Base-by-base conservation (phyloP, 345 rosid genomes). In the Eucalyptus paniculata region DNA sequence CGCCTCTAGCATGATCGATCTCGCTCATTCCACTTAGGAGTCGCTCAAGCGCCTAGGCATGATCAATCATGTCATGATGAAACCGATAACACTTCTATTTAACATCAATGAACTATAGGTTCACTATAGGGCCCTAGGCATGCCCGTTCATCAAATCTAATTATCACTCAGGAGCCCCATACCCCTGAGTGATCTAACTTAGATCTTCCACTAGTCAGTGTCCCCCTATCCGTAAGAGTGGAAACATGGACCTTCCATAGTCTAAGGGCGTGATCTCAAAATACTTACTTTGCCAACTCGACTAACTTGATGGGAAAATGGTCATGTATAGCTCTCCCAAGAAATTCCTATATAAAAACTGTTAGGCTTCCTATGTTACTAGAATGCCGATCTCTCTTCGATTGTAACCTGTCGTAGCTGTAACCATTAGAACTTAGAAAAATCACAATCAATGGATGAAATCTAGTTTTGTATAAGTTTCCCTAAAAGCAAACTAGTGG, bases 11-110 rank as follows among this genome's bases (percentile, higher is more conserved):
- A 18, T 69, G 81, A 34, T 69, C 14, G 14, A 34, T 69, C 62
- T 56, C 0, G 3, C 12, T n/a, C n/a, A n/a, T n/a, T n/a, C 62
- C 62, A 23, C 62, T 56, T 0, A 10, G 1, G 62, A 0, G n/a
- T 56, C 30, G 30, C 62, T 56, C 30, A 10, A 24, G n/a, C n/a
- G n/a, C n/a, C n/a, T n/a, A n/a, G n/a, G n/a, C n/a, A n/a, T n/a
- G 82, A 69, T 69, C 82, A 3, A 69, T 34, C 44, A 42, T 18
- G 26, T 34, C 82, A 69, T 34, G 44, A 69, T 69, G 47, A 77
- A 77, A 9, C 9, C 2, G 16, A 21, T 21, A 6, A 21, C 47
- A 40, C 24, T 37, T 37, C n/a, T 21, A 40, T 40, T 3, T 77
- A 77, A 77, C 47, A 42, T 77, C 83, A 12, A 40, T 6, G 28